Base-by-base conservation (phyloP, 2,329 filamentous ascomycete genomes). In the Coniosporium tulheliwenetii region DNA sequence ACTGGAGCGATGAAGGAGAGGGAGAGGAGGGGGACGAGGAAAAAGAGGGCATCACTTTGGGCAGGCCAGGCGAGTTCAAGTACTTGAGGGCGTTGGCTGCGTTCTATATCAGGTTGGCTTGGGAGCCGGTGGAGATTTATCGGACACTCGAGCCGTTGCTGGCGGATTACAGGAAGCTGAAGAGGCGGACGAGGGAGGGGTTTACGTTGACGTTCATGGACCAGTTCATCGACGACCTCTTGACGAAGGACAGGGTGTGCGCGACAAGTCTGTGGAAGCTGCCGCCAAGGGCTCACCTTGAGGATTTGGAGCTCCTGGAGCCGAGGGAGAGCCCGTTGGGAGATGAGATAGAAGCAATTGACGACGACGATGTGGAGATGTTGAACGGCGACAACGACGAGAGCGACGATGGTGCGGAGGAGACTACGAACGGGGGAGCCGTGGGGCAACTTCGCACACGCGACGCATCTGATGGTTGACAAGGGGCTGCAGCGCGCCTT, bases 261-360 rank as follows among this genome's bases (percentile, higher is more conserved):
- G 89, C 79, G 32, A 96, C 91, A 2, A 93, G 80, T 54, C 57
- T 98, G 50, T 93, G 85, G 78, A 93, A 94, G 65, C 73, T 98
- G 70, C 84, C 87, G 3, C 77, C 77, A 44, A 70, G 91, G 50
- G 77, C 82, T 48, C 72, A 84, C 39, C 58, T 98, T 47, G 91
- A 98, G 64, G 91, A 98, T 58, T 56, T 93, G 57, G 91, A 93
- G 48, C 62, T 87, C 52, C 55, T 98, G 53, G 89, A 95, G 55
- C 82, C 86, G 39, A 73, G 89, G 48, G 73, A 85, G 31, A 95
- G 87, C 59, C 78, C 85, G 31, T 60, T 96, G 44, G 85, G 81
- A 1, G 85, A 86, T 49, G 66, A 70, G 50, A 68, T 89, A 41
- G 83, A 89, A 48, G 78, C 78, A 47, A 55, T 85, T 48, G 60